Evolutionary conservation across 495 filamentous ascomycete species (phyloP).

Genomic region (Aspergillus kassunensis): DNA sequence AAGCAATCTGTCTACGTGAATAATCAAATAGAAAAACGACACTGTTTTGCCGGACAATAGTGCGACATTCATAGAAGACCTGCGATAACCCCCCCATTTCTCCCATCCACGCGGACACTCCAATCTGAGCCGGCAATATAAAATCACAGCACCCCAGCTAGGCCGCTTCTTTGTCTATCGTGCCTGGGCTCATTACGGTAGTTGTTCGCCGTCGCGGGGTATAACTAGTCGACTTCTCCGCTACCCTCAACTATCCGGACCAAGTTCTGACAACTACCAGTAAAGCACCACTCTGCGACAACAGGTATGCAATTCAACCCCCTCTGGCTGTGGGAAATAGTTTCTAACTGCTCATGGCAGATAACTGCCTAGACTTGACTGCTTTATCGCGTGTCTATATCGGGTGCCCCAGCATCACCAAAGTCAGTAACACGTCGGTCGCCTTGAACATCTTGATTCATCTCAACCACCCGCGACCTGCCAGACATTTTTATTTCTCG

Average conservation of each 20-base stretch:
- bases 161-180: not conserved
- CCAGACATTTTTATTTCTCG: not conserved
- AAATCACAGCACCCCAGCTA: not conserved
- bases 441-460: not conserved
- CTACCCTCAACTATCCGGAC: not conserved
- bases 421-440: conserved; percentile 2
- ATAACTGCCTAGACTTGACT: not conserved
- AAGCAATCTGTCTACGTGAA: no score
- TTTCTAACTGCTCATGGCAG: not conserved
- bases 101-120: not conserved
- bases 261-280: not conserved
- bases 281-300: not conserved
- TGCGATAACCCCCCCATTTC: conserved; percentile 2
- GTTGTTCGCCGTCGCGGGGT: not conserved
- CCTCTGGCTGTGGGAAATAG: not conserved
- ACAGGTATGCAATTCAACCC: not conserved
- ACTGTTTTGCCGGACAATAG: no score
- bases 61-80: not conserved
- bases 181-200: not conserved
- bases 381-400: not conserved
- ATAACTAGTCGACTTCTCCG: not conserved
- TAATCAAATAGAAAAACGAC: no score
- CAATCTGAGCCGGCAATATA: not conserved
- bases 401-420: not conserved
- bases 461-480: not conserved